Conservation (phyloP, 1,139 yeast species). For the Eremothecium coryli region DNA sequence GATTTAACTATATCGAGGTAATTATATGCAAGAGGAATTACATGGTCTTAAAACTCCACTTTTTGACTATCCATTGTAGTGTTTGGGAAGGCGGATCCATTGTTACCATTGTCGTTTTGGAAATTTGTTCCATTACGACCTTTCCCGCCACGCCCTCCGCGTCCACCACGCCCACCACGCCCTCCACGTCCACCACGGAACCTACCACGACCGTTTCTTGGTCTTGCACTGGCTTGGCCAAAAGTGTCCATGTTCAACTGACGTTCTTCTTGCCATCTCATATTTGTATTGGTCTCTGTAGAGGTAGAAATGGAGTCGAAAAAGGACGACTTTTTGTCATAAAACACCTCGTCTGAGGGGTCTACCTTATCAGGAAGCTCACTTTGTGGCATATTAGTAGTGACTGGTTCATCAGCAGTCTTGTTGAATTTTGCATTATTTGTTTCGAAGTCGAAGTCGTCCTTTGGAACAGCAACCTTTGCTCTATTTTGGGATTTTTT, state of each 20-base stretch:
- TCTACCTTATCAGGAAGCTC: slow-evolving; percentile 9
- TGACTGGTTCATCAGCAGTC: slow-evolving; percentile 13
- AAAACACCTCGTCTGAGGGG: slow-evolving; percentile 30
- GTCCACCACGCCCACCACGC: slow-evolving; percentile 28
- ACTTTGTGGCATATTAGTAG: slow-evolving; percentile 6
- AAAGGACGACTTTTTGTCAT: slow-evolving; percentile 66
- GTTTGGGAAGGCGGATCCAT: too few relatives aligned
- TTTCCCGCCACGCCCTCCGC: slow-evolving; percentile 16
- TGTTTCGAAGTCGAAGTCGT: slow-evolving; percentile 57
- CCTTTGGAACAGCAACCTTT: slow-evolving; percentile 31
- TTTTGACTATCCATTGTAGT: too few relatives aligned
- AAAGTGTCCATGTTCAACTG: slow-evolving; percentile 51
- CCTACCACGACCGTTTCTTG: slow-evolving; percentile 30
- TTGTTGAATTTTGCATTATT: slow-evolving; percentile 53
- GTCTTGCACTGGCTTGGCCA: slow-evolving; percentile 42
- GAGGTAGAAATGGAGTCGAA: slow-evolving; percentile 70
- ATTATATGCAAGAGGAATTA: too few relatives aligned
- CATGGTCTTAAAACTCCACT: too few relatives aligned
- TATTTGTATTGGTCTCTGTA: slow-evolving; percentile 32
- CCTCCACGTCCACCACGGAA: slow-evolving; percentile 32
- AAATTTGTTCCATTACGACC: too few relatives aligned
- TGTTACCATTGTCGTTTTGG: too few relatives aligned
- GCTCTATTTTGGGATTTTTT: slow-evolving; percentile 4
- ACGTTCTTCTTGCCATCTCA: slow-evolving; percentile 59
- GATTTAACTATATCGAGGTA: not conserved